phyloP scores from a whole-genome alignment of 2,329 filamentous ascomycete species.

The Sordariomycetes sp. region DNA sequence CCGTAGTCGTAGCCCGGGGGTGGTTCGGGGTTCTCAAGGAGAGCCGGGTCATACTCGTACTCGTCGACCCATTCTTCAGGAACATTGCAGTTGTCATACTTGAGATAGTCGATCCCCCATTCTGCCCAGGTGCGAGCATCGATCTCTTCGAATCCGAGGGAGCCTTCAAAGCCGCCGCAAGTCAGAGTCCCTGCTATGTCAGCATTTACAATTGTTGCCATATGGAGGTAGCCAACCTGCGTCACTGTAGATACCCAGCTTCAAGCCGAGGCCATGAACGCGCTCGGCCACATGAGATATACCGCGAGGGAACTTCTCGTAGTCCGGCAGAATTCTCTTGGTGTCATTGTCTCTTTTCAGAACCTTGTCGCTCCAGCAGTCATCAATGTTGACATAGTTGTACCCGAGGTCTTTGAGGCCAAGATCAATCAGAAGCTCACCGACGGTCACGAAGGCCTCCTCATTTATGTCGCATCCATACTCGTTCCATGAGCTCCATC shows the following conservation, averaged over 20 bases:
- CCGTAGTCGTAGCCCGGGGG: constrained; percentile 13
- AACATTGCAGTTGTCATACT: constrained; percentile 40
- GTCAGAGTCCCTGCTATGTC: no score
- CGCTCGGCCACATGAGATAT: constrained; percentile 42
- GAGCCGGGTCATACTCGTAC: constrained; percentile 16
- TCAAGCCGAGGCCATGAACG: constrained; percentile 47
- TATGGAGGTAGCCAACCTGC: no score
- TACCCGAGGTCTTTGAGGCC: constrained; percentile 46
- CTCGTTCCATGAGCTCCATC: constrained; percentile 45
- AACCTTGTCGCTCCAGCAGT: constrained; percentile 46
- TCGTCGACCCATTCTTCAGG: constrained; percentile 25
- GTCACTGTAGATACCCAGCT: constrained; percentile 55
- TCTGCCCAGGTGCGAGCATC: no score
- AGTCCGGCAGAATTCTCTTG: constrained; percentile 34
- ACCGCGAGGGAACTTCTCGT: constrained; percentile 45
- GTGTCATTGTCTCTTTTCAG: constrained; percentile 26
- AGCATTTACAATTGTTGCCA: no score
- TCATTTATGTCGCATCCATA: constrained; percentile 42
- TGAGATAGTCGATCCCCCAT: no score
- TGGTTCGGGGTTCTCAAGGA: constrained; percentile 14
- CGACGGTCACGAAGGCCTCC: constrained; percentile 35
- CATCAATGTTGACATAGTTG: constrained; percentile 51
- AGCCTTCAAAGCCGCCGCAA: no score
- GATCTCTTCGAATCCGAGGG: no score
- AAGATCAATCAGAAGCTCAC: constrained; percentile 34